A percentile compares a stretch with the other conserved stretches of the same genome.
These are phyloP conservation scores for Zoysia pacifica DNA, from an alignment of 176 grass and related monocot species.

Conservation along the genomic window DNA sequence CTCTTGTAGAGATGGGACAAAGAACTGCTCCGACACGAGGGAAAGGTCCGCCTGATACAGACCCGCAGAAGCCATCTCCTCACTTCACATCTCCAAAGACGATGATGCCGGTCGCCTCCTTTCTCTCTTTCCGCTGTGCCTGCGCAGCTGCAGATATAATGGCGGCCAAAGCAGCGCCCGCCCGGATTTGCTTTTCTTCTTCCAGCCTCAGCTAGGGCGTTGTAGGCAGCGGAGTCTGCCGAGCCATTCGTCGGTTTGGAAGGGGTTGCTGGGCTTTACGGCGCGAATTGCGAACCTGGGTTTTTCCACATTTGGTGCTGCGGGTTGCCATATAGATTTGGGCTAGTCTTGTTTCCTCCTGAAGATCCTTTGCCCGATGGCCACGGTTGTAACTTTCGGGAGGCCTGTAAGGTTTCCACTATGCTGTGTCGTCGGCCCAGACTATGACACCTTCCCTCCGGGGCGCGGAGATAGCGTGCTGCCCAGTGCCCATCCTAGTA, in stretches of 20 bases:
- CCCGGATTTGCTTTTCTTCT: no score
- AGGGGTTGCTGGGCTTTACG: no score
- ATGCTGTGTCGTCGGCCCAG: neutral
- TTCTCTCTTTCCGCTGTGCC: conserved; percentile 28
- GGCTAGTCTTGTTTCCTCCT: neutral
- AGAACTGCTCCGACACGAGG: neutral
- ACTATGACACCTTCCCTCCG: neutral
- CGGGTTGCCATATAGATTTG: neutral
- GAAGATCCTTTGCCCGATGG: no score
- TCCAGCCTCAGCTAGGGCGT: no score
- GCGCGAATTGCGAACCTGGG: no score
- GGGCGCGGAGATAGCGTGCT: no score
- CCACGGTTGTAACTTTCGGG: no score
- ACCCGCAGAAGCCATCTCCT: neutral
- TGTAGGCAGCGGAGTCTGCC: no score
- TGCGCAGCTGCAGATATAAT: conserved; percentile 35
- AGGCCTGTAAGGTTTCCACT: neutral
- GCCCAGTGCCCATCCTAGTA: no score
- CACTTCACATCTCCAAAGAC: neutral
- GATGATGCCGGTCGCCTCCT: conserved; percentile 23
- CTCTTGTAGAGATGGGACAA: neutral
- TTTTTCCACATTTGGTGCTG: no score
- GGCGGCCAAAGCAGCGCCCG: conserved; percentile 19
- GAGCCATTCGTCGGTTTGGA: no score
- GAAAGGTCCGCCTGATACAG: conserved; percentile 26